A percentile compares a stretch with the other conserved stretches of the same genome.
phyloP scores from a whole-genome alignment of 495 filamentous ascomycete genomes.

The Zalerion maritima region DNA sequence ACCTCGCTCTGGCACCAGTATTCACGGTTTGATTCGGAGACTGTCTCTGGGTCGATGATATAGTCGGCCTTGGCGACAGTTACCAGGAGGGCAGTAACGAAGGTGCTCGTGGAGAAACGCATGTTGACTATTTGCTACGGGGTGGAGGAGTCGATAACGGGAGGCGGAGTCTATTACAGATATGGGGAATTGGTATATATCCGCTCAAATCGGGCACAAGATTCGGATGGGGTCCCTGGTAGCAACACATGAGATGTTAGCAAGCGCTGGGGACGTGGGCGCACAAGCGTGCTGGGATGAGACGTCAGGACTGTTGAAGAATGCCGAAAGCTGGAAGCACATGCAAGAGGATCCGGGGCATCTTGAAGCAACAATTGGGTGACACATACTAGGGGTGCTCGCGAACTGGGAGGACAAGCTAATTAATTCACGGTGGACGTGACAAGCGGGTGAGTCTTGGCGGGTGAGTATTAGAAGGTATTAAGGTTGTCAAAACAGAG shows the following conservation, averaged over 20 bases:
- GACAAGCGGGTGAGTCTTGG: too few species aligned
- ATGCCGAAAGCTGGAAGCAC: too few species aligned
- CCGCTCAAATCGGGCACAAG: not conserved
- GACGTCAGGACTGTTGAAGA: too few species aligned
- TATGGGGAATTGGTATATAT: not conserved
- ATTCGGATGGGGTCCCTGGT: not conserved
- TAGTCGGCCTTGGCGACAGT: conserved; percentile 30
- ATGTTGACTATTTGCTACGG: conserved; percentile 14
- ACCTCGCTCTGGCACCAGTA: conserved; percentile 57
- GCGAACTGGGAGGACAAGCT: too few species aligned
- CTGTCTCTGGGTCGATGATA: conserved; percentile 44
- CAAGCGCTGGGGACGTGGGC: not conserved
- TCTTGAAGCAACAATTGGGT: too few species aligned
- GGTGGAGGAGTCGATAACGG: not conserved
- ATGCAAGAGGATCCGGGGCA: too few species aligned
- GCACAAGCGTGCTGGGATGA: too few species aligned
- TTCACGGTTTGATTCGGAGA: conserved; percentile 33
- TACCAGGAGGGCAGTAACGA: conserved; percentile 29
- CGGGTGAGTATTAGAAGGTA: too few species aligned
- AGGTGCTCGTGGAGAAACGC: conserved; percentile 27
- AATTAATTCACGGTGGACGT: too few species aligned
- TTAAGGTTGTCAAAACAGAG: too few species aligned
- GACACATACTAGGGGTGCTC: too few species aligned
- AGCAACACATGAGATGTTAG: not conserved
- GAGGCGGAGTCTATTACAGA: not conserved